Evolutionary conservation across 495 filamentous ascomycete species (phyloP).

Genomic region (Penicillium tannophilum): DNA sequence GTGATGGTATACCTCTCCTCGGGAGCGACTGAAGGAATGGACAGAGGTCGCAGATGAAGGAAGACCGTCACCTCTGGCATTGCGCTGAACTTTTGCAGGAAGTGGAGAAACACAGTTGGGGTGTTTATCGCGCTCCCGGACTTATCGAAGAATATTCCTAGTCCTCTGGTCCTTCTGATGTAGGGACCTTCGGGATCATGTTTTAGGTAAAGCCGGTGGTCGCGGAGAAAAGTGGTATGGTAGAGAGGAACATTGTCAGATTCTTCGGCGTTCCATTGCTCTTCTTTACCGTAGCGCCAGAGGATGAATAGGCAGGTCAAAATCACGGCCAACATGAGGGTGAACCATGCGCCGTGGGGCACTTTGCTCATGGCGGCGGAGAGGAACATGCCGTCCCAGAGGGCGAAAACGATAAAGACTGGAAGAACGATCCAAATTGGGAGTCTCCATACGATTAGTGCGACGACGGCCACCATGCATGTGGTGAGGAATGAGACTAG

Average conservation of each 20-base stretch:
- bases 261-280: constrained; percentile 68
- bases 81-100: constrained; percentile 61
- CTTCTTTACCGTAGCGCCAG: constrained; percentile 74
- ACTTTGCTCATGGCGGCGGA: constrained; percentile 68
- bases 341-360: constrained; percentile 74
- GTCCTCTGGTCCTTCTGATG: constrained; percentile 48
- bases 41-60: constrained; percentile 61
- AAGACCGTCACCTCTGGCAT: constrained; percentile 60
- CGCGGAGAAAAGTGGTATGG: constrained; percentile 37
- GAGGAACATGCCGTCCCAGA: constrained; percentile 65
- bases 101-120: constrained; percentile 63
- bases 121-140: constrained; percentile 45
- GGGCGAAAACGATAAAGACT: constrained; percentile 62
- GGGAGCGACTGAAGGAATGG: constrained; percentile 35
- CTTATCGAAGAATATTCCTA: constrained; percentile 69
- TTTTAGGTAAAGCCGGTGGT: neutral
- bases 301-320: constrained; percentile 62
- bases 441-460: constrained; percentile 66
- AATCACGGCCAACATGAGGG: constrained; percentile 57
- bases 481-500: constrained; percentile 74
- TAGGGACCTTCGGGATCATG: neutral
- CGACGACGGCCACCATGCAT: constrained; percentile 65
- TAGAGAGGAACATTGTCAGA: constrained; percentile 52
- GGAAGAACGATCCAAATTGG: constrained; percentile 56
- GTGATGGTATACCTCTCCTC: constrained; percentile 50